Percentiles rank a stretch among this genome's conserved stretches.
These are phyloP conservation scores for Coleophoma cylindrospora DNA, from an alignment of 2,329 filamentous ascomycete genomes.

Conservation along the genomic window DNA sequence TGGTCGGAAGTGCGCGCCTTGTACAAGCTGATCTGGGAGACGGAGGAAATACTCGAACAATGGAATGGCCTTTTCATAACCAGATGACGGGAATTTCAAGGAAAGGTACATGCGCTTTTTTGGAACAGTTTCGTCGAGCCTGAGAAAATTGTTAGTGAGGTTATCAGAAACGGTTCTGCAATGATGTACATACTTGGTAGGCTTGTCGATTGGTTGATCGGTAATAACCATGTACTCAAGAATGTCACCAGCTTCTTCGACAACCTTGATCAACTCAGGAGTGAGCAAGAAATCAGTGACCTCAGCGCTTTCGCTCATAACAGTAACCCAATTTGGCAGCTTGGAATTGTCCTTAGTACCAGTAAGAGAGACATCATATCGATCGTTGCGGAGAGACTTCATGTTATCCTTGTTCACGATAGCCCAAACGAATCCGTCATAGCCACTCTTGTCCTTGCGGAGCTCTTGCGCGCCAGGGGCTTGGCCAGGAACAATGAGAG, in stretches of 20 bases:
- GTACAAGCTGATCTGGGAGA: slow-evolving; percentile 76
- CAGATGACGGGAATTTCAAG: slow-evolving; percentile 60
- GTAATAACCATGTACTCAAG: slow-evolving; percentile 86
- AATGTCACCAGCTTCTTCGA: slow-evolving; percentile 71
- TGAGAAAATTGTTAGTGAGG: slow-evolving; percentile 29
- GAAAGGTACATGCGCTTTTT: slow-evolving; percentile 84
- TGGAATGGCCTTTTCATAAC: slow-evolving; percentile 64
- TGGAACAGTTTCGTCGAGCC: slow-evolving; percentile 75
- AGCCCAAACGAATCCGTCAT: slow-evolving; percentile 91
- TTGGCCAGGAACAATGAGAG: slow-evolving; percentile 62
- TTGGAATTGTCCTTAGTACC: slow-evolving; percentile 89
- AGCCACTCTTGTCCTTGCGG: slow-evolving; percentile 59
- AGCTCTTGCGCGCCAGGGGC: slow-evolving; percentile 54
- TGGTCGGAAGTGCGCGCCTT: slow-evolving; percentile 76
- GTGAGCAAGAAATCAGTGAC: slow-evolving; percentile 85
- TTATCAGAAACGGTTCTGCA: neutral
- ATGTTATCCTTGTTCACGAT: slow-evolving; percentile 93
- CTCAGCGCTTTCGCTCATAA: slow-evolving; percentile 97
- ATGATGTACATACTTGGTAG: slow-evolving; percentile 60
- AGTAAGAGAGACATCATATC: slow-evolving; percentile 91
- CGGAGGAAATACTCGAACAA: slow-evolving; percentile 80
- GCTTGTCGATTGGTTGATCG: slow-evolving; percentile 86
- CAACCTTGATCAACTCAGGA: slow-evolving; percentile 76
- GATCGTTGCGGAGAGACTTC: slow-evolving; percentile 83
- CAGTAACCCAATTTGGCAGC: slow-evolving; percentile 81